These are phyloP conservation scores for Pythium vanterpoolii DNA, from an alignment of 352 stramenopile genomes.

Conservation along the genomic window DNA sequence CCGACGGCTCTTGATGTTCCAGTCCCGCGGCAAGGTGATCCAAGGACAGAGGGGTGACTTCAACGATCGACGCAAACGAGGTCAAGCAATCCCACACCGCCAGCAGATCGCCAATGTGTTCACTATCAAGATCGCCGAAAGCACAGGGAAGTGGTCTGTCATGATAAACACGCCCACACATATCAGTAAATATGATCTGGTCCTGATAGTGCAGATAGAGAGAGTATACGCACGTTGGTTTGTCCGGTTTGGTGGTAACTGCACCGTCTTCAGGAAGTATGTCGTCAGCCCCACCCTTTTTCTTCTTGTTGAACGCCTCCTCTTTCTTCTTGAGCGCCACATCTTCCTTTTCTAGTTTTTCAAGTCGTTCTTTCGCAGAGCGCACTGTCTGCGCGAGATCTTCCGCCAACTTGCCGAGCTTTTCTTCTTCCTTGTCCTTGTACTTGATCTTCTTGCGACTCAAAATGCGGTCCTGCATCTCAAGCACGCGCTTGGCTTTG, in stretches of 20 bases:
- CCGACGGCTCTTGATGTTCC: slow-evolving; percentile 34
- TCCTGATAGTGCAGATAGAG: neutral
- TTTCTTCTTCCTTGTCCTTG: slow-evolving; percentile 88
- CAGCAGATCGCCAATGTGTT: slow-evolving; percentile 52
- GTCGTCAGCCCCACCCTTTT: slow-evolving; percentile 47
- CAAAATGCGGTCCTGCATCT: slow-evolving; percentile 86
- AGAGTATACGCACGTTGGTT: slow-evolving; percentile 50
- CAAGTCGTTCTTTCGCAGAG: slow-evolving; percentile 71
- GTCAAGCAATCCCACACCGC: slow-evolving; percentile 78
- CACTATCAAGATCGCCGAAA: slow-evolving; percentile 46
- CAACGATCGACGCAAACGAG: slow-evolving; percentile 64
- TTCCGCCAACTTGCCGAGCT: slow-evolving; percentile 73
- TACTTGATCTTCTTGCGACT: slow-evolving; percentile 89
- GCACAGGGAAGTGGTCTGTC: slow-evolving; percentile 46
- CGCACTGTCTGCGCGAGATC: slow-evolving; percentile 77
- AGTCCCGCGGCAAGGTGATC: slow-evolving; percentile 66
- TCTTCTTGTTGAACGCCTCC: slow-evolving; percentile 80
- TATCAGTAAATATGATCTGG: neutral
- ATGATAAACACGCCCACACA: neutral
- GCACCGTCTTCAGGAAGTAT: slow-evolving; percentile 38
- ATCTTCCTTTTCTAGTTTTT: slow-evolving; percentile 89
- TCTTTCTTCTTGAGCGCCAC: slow-evolving; percentile 70
- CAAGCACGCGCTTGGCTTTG: slow-evolving; percentile 81
- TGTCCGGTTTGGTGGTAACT: slow-evolving; percentile 36
- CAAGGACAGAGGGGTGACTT: slow-evolving; percentile 53